Conservation (phyloP, 441 rosid species). For the Euphorbia corollata region DNA sequence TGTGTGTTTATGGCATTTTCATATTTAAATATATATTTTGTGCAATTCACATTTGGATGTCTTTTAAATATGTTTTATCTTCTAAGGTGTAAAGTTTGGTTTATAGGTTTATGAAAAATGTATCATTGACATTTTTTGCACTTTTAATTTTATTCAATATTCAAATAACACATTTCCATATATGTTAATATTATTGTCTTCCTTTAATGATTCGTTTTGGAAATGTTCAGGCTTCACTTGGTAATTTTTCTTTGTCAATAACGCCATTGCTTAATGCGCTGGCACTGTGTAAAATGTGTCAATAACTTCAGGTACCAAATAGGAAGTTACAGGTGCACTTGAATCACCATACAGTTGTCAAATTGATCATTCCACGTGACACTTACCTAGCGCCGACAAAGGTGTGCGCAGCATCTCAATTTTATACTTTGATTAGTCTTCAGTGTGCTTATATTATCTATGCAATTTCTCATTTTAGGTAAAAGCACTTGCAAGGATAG, state of each 20-base stretch:
- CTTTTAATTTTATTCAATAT: not conserved
- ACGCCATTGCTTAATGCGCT: conserved; percentile 18
- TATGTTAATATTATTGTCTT: not conserved
- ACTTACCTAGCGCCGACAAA: conserved; percentile 14
- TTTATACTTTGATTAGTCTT: conserved; percentile 1
- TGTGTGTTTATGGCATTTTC: not conserved
- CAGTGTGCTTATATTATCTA: not conserved
- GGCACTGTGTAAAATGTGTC: conserved; percentile 23
- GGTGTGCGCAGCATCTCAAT: conserved; percentile 12
- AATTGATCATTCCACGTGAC: conserved; percentile 19
- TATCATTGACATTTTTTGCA: not conserved
- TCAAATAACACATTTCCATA: not conserved
- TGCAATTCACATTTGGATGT: not conserved
- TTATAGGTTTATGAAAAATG: not conserved
- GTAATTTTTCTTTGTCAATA: conserved; percentile 15
- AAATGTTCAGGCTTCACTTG: conserved; percentile 16
- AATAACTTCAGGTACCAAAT: conserved; percentile 26
- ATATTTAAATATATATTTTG: not conserved
- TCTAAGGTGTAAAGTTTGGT: too few relatives aligned
- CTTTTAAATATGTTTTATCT: not conserved
- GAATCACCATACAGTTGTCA: conserved; percentile 28
- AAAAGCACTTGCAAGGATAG: conserved; percentile 3
- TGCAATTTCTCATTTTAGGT: conserved; percentile 19
- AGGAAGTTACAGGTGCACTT: conserved; percentile 12
- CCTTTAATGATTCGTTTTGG: conserved; percentile 14